phyloP scores from a whole-genome alignment of 2,329 filamentous ascomycete genomes.

The Colletotrichum karsti region DNA sequence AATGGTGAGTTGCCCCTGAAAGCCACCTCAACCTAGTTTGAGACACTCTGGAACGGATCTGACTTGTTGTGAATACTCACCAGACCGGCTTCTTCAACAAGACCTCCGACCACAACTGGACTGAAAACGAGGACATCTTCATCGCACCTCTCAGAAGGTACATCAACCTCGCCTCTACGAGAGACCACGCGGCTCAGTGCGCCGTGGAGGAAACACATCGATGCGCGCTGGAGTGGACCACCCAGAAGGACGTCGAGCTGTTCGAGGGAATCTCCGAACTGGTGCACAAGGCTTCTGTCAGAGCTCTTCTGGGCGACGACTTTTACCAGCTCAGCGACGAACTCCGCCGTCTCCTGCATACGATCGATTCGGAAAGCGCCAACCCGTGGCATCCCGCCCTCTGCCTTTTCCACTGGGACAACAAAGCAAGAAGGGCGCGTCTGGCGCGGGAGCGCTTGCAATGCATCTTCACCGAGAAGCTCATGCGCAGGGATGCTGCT shows the following conservation, averaged over 20 bases:
- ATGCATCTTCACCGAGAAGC: constrained; percentile 29
- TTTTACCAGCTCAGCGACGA: constrained; percentile 28
- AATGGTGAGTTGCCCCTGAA: constrained; percentile 17
- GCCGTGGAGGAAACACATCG: constrained; percentile 30
- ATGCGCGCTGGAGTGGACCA: constrained; percentile 24
- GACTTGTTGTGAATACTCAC: not conserved
- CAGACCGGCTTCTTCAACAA: constrained; percentile 31
- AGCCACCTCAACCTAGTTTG: constrained; percentile 9
- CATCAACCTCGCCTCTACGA: constrained; percentile 16
- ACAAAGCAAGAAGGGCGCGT: no score
- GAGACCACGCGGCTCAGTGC: constrained; percentile 14
- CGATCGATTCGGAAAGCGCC: constrained; percentile 22
- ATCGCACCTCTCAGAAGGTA: constrained; percentile 22
- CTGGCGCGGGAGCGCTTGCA: constrained; percentile 26
- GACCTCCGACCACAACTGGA: constrained; percentile 25
- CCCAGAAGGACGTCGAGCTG: constrained; percentile 1
- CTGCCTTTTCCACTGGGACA: no score
- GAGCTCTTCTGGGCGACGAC: constrained; percentile 31
- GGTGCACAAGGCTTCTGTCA: constrained; percentile 26
- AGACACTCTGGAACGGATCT: constrained; percentile 5
- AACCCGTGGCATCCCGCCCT: constrained; percentile 17
- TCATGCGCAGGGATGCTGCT: constrained; percentile 16
- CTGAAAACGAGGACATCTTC: constrained; percentile 17
- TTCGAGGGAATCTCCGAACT: constrained; percentile 27
- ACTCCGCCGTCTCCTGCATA: constrained; percentile 23